These are phyloP conservation scores for Fusarium drepaniforme DNA, from an alignment of 2,329 filamentous ascomycete genomes.

Conservation along the genomic window DNA sequence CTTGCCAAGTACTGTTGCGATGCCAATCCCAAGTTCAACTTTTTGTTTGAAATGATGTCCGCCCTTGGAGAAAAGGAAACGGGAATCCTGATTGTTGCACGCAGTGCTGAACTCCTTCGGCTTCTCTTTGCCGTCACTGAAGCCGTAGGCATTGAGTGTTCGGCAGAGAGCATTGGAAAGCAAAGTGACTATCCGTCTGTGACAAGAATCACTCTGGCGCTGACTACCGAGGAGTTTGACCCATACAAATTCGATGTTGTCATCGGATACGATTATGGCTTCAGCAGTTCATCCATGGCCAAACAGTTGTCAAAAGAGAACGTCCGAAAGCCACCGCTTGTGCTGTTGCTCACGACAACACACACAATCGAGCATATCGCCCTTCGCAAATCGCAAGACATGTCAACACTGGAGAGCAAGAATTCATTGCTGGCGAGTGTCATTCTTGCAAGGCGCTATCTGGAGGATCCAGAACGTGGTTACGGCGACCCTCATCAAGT, in stretches of 20 bases:
- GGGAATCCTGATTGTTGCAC: constrained; percentile 66
- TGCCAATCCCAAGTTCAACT: constrained; percentile 71
- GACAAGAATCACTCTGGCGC: constrained; percentile 57
- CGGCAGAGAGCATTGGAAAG: constrained; percentile 48
- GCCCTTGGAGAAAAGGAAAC: constrained; percentile 57
- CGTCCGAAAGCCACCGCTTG: constrained; percentile 52
- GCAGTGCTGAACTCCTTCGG: constrained; percentile 61
- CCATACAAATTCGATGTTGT: constrained; percentile 61
- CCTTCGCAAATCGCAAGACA: constrained; percentile 54
- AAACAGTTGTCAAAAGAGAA: constrained; percentile 33
- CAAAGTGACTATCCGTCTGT: constrained; percentile 48
- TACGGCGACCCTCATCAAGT: constrained; percentile 59
- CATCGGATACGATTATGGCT: constrained; percentile 66
- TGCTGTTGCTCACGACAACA: constrained; percentile 62
- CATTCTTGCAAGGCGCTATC: constrained; percentile 51
- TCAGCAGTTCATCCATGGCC: constrained; percentile 52
- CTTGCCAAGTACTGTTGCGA: constrained; percentile 66
- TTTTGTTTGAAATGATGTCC: constrained; percentile 63
- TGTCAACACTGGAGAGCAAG: constrained; percentile 59
- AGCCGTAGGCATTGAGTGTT: constrained; percentile 52
- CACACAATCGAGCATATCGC: constrained; percentile 69
- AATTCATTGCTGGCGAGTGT: constrained; percentile 57
- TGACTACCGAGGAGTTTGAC: constrained; percentile 54
- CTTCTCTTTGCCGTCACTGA: constrained; percentile 65
- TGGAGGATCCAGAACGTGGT: constrained; percentile 56